Evolutionary conservation across 1,284 basidiomycete genomes (phyloP).

Genomic region (Ustilago shanxiensis): DNA sequence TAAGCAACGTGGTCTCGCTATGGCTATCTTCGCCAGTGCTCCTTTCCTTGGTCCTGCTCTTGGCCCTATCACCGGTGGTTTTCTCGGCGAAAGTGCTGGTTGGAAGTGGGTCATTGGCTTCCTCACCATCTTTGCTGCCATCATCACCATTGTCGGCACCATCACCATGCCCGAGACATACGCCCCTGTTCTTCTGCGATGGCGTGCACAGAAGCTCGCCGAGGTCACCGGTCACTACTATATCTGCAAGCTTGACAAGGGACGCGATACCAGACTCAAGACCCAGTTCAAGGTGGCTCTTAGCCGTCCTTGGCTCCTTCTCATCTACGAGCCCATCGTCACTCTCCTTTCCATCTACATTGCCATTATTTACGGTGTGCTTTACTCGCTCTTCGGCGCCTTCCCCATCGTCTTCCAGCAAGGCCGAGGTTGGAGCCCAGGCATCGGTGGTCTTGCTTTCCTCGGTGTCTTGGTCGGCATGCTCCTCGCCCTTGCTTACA

Average conservation of each 20-base stretch:
- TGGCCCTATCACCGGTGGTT: slow-evolving; percentile 69
- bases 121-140: slow-evolving; percentile 76
- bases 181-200: slow-evolving; percentile 62
- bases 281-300: slow-evolving; percentile 59
- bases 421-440: slow-evolving; percentile 59
- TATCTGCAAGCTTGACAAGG: slow-evolving; percentile 62
- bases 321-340: slow-evolving; percentile 83
- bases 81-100: slow-evolving; percentile 72
- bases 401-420: slow-evolving; percentile 69
- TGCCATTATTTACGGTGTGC: slow-evolving; percentile 78
- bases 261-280: slow-evolving; percentile 52
- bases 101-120: slow-evolving; percentile 85
- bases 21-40: slow-evolving; percentile 79
- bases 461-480: slow-evolving; percentile 69
- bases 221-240: slow-evolving; percentile 63
- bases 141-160: slow-evolving; percentile 74
- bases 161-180: slow-evolving; percentile 82
- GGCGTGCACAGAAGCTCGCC: slow-evolving; percentile 54
- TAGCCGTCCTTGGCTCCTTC: slow-evolving; percentile 64
- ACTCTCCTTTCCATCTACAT: slow-evolving; percentile 79
- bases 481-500: slow-evolving; percentile 53
- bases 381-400: slow-evolving; percentile 64
- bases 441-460: slow-evolving; percentile 68
- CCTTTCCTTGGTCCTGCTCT: slow-evolving; percentile 81
- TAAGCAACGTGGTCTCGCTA: slow-evolving; percentile 78